Evolutionary conservation across 148 eudicot genomes (phyloP).

Genomic region (Fallopia convolvulus): DNA sequence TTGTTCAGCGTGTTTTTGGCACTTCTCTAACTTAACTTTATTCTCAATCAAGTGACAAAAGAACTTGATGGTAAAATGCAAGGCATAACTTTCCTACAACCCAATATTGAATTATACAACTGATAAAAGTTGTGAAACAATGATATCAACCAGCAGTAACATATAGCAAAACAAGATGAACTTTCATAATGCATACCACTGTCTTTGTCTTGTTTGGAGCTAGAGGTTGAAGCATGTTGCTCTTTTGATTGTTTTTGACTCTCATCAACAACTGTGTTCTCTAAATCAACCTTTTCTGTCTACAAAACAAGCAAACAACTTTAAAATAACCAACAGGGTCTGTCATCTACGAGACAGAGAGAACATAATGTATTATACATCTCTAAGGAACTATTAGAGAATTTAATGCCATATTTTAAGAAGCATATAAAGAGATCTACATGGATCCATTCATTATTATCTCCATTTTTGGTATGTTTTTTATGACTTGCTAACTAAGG

Average conservation of each 20-base stretch:
- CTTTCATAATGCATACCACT: slow-evolving; percentile 44
- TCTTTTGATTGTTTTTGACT: slow-evolving; percentile 78
- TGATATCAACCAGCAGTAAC: not conserved
- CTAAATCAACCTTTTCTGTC: slow-evolving; percentile 96
- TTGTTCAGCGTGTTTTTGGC: not conserved
- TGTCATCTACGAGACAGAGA: not conserved
- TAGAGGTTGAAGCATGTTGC: slow-evolving; percentile 29
- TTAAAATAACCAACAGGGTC: not conserved
- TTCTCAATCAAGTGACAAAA: not conserved
- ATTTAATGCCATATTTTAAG: not conserved
- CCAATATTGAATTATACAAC: not conserved
- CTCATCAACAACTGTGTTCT: slow-evolving; percentile 95
- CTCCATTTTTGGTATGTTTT: not conserved
- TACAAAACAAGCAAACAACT: slow-evolving; percentile 20
- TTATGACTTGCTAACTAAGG: not conserved
- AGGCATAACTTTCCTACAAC: not conserved
- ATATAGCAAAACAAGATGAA: not conserved
- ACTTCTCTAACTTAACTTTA: not conserved
- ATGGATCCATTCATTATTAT: not conserved
- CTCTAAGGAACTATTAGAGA: not conserved
- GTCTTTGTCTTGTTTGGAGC: slow-evolving; percentile 60
- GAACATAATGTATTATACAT: not conserved
- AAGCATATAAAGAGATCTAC: not conserved
- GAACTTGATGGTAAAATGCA: not conserved
- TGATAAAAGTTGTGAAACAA: not conserved